These are phyloP conservation scores for Sicyos baderoa DNA, from an alignment of 306 rosid species.

Conservation along the genomic window DNA sequence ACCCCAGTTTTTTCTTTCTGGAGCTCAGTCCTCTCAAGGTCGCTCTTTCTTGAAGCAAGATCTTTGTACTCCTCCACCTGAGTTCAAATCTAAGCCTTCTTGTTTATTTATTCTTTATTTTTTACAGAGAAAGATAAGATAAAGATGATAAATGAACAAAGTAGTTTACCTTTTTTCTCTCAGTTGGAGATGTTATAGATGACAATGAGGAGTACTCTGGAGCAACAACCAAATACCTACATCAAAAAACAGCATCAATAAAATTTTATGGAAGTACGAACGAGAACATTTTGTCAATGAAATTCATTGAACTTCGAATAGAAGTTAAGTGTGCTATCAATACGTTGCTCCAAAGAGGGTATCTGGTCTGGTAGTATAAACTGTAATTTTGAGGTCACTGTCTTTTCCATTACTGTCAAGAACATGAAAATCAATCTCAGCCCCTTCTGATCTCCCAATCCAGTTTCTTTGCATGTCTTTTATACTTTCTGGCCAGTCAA, in stretches of 20 bases:
- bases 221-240: conserved; percentile 84
- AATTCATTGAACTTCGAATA: conserved; percentile 20
- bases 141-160: conserved; percentile 26
- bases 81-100: conserved; percentile 32
- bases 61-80: conserved; percentile 84
- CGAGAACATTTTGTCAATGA: conserved; percentile 12
- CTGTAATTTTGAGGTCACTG: conserved; percentile 53
- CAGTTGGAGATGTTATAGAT: conserved; percentile 42
- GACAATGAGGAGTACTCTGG: conserved; percentile 77
- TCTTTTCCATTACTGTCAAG: conserved; percentile 61
- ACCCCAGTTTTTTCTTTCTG: conserved; percentile 94
- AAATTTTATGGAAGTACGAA: background rate
- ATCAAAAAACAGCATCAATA: conserved; percentile 26
- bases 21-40: conserved; percentile 96
- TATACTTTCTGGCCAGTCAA: conserved; percentile 96
- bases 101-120: conserved; percentile 18
- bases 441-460: conserved; percentile 99
- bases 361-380: conserved; percentile 93
- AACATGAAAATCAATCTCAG: conserved; percentile 71
- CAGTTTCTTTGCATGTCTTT: conserved; percentile 98
- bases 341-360: conserved; percentile 98
- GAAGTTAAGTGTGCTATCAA: conserved; percentile 32
- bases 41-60: conserved; percentile 79
- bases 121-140: background rate
- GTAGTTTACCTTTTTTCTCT: conserved; percentile 50